Base-by-base conservation (phyloP, 257 asterid species). In the Nicotiana noctiflora region DNA sequence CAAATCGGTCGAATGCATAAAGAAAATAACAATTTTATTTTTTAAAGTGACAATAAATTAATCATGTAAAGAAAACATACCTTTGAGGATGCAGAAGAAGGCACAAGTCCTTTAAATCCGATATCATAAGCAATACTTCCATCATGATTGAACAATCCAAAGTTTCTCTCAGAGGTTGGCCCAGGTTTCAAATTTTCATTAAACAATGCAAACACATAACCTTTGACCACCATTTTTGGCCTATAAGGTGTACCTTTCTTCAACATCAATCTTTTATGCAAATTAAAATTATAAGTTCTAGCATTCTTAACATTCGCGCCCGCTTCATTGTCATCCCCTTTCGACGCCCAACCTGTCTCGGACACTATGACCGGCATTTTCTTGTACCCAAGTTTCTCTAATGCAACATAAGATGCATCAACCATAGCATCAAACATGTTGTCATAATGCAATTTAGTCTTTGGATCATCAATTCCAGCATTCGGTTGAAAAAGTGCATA, bases 311-410 rank as follows among this genome's bases (percentile, higher is more conserved):
- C 5, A 0, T 62, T 85, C 0, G 98, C 97, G 1, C 95, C 97
- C 1, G 90, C 85, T 81, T 91, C 98, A 4, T 59, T 84, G 7
- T 75, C 89, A 65, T 93, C 98, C 6, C 98, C 98, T 12, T 52
- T 82, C 0, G 98, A 93, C 32, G 93, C 97, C 98, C 97, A 93
- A 5, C 97, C 98, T 0, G 97, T 93, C 34, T 93, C 98, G 0
- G 98, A 93, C 18, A 93, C 98, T 21, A 93, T 88, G 4, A 92
- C 98, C 5, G 84, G 92, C 95, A 92, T 92, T 62, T 83, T 85
- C 21, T 37, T 80, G 17, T 82, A 90, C 5, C 93, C 93, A 4
- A 77, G 83, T 86, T 93, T 93, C 83, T 93, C 98, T 70, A 93
- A 53, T 2, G 98, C 98, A 4, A 87, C 89, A 25, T 93, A 92